Evolutionary conservation across 257 asterid genomes (phyloP).

Genomic region (Nicotiana attenuata): DNA sequence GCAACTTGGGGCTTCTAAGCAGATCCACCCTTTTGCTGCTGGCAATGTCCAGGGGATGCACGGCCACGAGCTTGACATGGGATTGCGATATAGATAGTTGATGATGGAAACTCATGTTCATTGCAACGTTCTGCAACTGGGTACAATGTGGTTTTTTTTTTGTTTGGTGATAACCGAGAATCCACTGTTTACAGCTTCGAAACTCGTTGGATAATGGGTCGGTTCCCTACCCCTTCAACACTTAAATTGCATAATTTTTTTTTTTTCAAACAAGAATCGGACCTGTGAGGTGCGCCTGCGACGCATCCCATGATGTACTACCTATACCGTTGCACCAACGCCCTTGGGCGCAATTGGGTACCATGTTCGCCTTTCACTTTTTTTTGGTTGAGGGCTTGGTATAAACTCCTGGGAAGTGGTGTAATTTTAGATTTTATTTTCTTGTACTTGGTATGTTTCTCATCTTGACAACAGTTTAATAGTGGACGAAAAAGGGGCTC

Average conservation of each 20-base stretch:
- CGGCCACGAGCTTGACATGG: conserved; percentile 58
- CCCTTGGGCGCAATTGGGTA: conserved; percentile 23
- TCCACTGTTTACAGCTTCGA: background rate
- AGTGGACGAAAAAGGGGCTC: background rate
- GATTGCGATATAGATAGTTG: conserved; percentile 44
- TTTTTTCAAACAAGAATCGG: background rate
- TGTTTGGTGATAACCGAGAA: background rate
- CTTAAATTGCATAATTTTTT: too few species aligned
- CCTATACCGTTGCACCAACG: background rate
- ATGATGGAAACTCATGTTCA: background rate
- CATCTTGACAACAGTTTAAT: background rate
- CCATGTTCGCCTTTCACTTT: conserved; percentile 30
- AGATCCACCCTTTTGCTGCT: conserved; percentile 40
- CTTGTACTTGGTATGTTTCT: background rate
- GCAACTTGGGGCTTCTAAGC: conserved; percentile 64
- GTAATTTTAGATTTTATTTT: background rate
- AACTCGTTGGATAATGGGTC: too few species aligned
- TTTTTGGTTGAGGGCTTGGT: background rate
- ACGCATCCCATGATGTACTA: background rate
- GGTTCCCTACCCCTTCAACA: background rate
- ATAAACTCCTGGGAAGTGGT: background rate
- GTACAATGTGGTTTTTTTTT: conserved; percentile 35
- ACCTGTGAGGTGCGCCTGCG: background rate
- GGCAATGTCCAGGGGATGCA: conserved; percentile 51
- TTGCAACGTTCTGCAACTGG: conserved; percentile 36